These are phyloP conservation scores for Sugiyamaella xylanicola DNA, from an alignment of 1,139 yeast species.

Conservation along the genomic window DNA sequence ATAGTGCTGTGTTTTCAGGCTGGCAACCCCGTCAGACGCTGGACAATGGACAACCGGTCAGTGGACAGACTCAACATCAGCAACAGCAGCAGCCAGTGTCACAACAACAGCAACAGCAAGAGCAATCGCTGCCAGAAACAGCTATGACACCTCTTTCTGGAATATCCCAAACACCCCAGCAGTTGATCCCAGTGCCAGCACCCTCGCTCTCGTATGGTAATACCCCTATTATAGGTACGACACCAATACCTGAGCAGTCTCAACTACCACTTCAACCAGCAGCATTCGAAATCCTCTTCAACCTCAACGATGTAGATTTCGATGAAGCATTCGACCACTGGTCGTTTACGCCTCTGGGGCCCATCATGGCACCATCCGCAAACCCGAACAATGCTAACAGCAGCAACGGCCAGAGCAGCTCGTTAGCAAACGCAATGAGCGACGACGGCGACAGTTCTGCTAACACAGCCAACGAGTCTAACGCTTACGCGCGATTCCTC, in stretches of 20 bases:
- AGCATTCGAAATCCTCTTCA: constrained; percentile 4
- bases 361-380: constrained; percentile 10
- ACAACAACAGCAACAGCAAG: constrained; percentile 1
- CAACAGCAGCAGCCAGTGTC: neutral
- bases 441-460: neutral
- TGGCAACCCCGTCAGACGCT: constrained; percentile 10
- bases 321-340: constrained; percentile 16
- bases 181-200: constrained; percentile 4
- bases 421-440: neutral
- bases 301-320: constrained; percentile 13
- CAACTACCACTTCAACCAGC: constrained; percentile 10
- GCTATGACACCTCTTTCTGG: neutral
- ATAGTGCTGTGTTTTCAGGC: constrained; percentile 7
- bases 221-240: constrained; percentile 2
- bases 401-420: neutral
- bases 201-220: constrained; percentile 6
- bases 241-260: constrained; percentile 6
- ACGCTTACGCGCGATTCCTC: constrained; percentile 13
- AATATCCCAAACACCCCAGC: neutral
- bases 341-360: constrained; percentile 21
- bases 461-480: neutral
- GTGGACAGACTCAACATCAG: neutral
- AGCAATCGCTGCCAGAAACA: neutral
- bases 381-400: neutral
- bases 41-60: neutral